A percentile compares a stretch with the other conserved stretches of the same genome.
phyloP scores from a whole-genome alignment of 75 land plant genomes.

The Adiantum capillusveneris region DNA sequence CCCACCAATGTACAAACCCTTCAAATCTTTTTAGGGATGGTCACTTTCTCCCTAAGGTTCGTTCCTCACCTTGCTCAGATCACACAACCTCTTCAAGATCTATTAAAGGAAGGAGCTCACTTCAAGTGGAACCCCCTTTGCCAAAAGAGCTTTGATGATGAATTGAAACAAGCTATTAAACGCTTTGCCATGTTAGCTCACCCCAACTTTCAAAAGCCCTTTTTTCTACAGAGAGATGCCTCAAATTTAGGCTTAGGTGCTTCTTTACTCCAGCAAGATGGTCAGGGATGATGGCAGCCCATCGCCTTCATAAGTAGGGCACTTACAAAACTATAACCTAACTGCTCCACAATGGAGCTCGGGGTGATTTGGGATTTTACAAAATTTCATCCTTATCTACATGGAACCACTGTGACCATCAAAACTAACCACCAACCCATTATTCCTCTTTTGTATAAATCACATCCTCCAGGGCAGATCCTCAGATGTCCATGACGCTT shows the following conservation, averaged over 20 bases:
- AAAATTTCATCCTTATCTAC: background rate
- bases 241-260: background rate
- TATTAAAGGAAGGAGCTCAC: background rate
- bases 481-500: background rate
- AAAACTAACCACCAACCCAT: background rate
- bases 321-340: background rate
- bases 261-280: background rate
- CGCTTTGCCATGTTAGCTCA: background rate
- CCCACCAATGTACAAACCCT: constrained; percentile 5
- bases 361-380: background rate
- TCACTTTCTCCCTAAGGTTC: background rate
- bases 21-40: background rate
- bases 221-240: background rate
- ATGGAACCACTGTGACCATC: background rate
- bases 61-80: background rate
- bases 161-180: background rate
- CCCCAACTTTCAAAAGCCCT: background rate
- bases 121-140: background rate
- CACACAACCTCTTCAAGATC: background rate
- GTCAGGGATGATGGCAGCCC: background rate
- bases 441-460: background rate
- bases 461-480: background rate
- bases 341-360: background rate
- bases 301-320: background rate
- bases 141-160: background rate